These are phyloP conservation scores for Candida andamanensis DNA, from an alignment of 805 yeast genomes.

Conservation along the genomic window DNA sequence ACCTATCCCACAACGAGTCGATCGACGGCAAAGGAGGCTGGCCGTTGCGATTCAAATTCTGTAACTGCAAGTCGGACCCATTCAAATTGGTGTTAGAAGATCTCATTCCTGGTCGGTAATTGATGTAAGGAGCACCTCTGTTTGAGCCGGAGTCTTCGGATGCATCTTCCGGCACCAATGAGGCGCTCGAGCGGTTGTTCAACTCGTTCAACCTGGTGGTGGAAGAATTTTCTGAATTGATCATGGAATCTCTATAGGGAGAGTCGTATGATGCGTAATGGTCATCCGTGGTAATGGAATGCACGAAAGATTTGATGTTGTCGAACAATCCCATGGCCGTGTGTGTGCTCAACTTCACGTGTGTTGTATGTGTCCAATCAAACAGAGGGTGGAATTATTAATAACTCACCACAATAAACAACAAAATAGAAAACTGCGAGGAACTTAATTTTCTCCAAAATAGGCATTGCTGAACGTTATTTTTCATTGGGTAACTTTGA, in stretches of 20 bases:
- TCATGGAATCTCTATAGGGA: slow-evolving; percentile 23
- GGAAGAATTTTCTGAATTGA: slow-evolving; percentile 15
- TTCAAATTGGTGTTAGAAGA: slow-evolving; percentile 34
- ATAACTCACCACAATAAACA: too few species aligned
- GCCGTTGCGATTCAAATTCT: slow-evolving; percentile 41
- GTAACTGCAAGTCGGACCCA: slow-evolving; percentile 40
- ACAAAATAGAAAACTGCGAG: too few species aligned
- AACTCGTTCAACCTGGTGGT: slow-evolving; percentile 34
- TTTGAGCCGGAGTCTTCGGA: slow-evolving; percentile 11
- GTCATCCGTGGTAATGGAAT: slow-evolving; percentile 53
- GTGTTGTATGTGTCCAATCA: too few species aligned
- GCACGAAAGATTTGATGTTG: slow-evolving; percentile 34
- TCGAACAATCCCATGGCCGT: slow-evolving; percentile 40
- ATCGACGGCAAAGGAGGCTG: slow-evolving; percentile 46
- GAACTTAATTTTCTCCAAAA: too few species aligned
- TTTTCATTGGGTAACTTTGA: too few species aligned
- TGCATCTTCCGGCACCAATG: slow-evolving; percentile 17
- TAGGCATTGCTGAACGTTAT: too few species aligned
- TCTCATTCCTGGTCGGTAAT: slow-evolving; percentile 39
- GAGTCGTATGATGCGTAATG: slow-evolving; percentile 54
- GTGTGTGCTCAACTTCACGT: too few species aligned
- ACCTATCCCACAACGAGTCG: slow-evolving; percentile 40
- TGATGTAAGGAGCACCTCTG: slow-evolving; percentile 18
- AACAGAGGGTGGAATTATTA: too few species aligned
- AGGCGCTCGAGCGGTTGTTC: slow-evolving; percentile 23